Percentiles rank a stretch among this genome's conserved stretches.
phyloP scores from a whole-genome alignment of 1,284 basidiomycete genomes.

The Rhodotorula sp. region DNA sequence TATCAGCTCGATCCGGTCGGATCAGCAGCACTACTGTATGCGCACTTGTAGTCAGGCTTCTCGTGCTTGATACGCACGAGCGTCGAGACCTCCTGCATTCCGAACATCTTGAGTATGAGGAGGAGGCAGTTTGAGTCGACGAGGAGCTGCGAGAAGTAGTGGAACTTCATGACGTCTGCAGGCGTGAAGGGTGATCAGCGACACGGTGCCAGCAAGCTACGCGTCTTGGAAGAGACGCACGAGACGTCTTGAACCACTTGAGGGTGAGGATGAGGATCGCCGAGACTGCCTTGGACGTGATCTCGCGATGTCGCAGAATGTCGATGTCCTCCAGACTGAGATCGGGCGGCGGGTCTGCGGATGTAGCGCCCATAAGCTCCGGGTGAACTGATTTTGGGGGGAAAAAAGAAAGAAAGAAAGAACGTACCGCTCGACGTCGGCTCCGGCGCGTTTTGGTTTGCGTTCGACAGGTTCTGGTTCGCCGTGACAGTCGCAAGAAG shows the following conservation, averaged over 20 bases:
- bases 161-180: slow-evolving; percentile 94
- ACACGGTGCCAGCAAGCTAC: background rate
- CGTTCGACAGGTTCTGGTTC: slow-evolving; percentile 38
- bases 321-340: slow-evolving; percentile 88
- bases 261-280: slow-evolving; percentile 85
- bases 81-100: slow-evolving; percentile 82
- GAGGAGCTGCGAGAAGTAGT: slow-evolving; percentile 89
- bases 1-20: background rate
- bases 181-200: background rate
- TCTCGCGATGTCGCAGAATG: slow-evolving; percentile 91
- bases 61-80: slow-evolving; percentile 86
- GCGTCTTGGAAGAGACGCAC: slow-evolving; percentile 53
- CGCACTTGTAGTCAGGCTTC: slow-evolving; percentile 60
- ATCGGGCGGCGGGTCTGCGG: slow-evolving; percentile 55
- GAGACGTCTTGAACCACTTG: slow-evolving; percentile 99
- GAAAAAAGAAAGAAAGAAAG: background rate
- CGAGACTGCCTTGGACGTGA: slow-evolving; percentile 94
- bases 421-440: slow-evolving; percentile 24
- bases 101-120: slow-evolving; percentile 96
- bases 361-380: background rate
- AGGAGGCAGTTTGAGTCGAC: slow-evolving; percentile 94
- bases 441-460: slow-evolving; percentile 5
- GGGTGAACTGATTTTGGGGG: background rate
- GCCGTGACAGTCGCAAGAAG: slow-evolving; percentile 84
- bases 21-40: background rate